A percentile compares a stretch with the other conserved stretches of the same genome.
Evolutionary conservation across 2,329 filamentous ascomycete genomes (phyloP).

Genomic region (Beauveria asiatica): DNA sequence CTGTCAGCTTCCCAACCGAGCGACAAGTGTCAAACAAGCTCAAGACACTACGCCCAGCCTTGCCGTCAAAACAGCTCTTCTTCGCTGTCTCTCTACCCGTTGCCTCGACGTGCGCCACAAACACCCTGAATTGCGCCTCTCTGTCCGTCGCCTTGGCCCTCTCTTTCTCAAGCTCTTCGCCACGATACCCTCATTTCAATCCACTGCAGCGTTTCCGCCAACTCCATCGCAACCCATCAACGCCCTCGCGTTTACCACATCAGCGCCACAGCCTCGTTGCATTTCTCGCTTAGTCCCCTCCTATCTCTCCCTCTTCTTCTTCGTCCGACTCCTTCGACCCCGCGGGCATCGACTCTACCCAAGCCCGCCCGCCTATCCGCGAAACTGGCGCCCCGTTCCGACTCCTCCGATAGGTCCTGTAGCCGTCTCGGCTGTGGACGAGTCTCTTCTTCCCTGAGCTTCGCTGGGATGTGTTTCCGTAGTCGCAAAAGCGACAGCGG

Average conservation of each 20-base stretch:
- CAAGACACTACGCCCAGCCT: background rate
- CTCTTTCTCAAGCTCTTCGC: background rate
- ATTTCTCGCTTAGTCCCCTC: background rate
- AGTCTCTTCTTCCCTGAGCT: background rate
- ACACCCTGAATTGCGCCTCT: background rate
- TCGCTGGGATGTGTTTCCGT: slow-evolving; percentile 54
- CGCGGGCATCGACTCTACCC: background rate
- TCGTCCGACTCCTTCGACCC: background rate
- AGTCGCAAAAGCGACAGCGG: slow-evolving; percentile 42
- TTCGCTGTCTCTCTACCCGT: background rate
- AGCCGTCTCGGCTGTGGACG: slow-evolving; percentile 4
- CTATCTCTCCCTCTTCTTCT: background rate
- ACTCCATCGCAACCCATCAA: background rate
- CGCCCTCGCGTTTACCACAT: no score
- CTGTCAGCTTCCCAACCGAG: background rate
- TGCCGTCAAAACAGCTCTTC: background rate
- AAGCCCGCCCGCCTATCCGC: background rate
- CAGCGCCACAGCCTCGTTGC: background rate
- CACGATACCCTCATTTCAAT: background rate
- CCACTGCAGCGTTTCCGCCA: background rate
- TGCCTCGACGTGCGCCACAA: background rate
- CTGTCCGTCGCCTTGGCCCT: background rate
- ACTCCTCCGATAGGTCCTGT: background rate
- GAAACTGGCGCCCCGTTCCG: slow-evolving; percentile 5
- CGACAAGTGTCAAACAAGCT: background rate